Evolutionary conservation across 148 eudicot species (phyloP).

Genomic region (Pouteria glomerata): DNA sequence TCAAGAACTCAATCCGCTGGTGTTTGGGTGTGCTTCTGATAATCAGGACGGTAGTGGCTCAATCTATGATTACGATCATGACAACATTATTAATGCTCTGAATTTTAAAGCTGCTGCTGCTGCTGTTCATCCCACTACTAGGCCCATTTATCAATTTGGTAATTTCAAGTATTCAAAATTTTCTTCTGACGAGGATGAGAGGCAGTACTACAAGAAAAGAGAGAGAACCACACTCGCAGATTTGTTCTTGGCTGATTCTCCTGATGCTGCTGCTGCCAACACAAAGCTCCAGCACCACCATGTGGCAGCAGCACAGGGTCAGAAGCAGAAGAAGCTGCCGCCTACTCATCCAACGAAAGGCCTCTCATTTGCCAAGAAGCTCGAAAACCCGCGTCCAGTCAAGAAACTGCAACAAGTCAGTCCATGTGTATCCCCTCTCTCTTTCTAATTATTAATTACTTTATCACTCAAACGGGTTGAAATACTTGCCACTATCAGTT

Average conservation of each 20-base stretch:
- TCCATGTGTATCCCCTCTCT: not conserved
- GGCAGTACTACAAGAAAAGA: conserved; percentile 17
- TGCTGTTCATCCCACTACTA: too few species aligned
- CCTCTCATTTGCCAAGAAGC: conserved; percentile 37
- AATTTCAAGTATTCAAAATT: not conserved
- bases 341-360: conserved; percentile 12
- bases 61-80: conserved; percentile 9
- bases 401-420: conserved; percentile 52
- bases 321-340: not conserved
- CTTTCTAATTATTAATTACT: too few species aligned
- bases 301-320: too few species aligned
- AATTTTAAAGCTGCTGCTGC: too few species aligned
- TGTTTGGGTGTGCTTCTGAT: conserved; percentile 6
- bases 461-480: too few species aligned
- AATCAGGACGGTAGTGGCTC: not conserved
- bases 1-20: conserved; percentile 14
- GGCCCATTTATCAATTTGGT: too few species aligned
- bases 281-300: too few species aligned
- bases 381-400: conserved; percentile 38
- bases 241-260: conserved; percentile 47
- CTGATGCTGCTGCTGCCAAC: not conserved
- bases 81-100: too few species aligned
- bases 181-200: conserved; percentile 7
- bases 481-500: too few species aligned
- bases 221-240: conserved; percentile 60